Percentiles rank a stretch among this genome's conserved stretches.
Evolutionary conservation across 345 rosid genomes (phyloP).

Genomic region (Salix purpurea): DNA sequence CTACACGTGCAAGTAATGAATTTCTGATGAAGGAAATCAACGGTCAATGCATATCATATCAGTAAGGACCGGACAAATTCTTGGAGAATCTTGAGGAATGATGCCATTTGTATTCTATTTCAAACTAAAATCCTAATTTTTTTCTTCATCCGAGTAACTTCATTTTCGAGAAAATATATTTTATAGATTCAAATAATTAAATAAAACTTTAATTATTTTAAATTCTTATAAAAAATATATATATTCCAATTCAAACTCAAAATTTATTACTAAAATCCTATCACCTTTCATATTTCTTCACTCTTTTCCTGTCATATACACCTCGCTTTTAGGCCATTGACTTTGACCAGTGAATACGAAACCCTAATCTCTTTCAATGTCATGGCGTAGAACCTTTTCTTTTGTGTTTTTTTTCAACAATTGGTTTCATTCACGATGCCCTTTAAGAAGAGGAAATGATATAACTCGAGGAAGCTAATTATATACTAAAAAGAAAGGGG

Average conservation of each 20-base stretch:
- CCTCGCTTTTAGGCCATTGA: background rate
- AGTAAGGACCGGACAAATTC: background rate
- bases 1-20: conserved; percentile 34
- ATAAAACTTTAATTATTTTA: no score
- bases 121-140: background rate
- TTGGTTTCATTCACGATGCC: no score
- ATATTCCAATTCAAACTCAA: no score
- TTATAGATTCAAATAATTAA: accelerated
- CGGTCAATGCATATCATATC: conserved; percentile 17
- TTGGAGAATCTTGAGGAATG: background rate
- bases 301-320: background rate
- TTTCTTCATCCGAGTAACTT: no score
- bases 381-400: no score
- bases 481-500: no score
- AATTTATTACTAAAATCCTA: background rate
- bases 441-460: no score
- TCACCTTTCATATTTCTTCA: background rate
- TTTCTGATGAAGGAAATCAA: background rate
- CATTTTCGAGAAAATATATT: no score
- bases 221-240: no score
- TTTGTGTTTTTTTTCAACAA: no score
- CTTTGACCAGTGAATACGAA: background rate
- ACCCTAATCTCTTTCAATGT: background rate
- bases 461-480: no score
- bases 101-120: background rate